phyloP scores from a whole-genome alignment of 2,329 filamentous ascomycete species.

The Sphaceloma murrayae region DNA sequence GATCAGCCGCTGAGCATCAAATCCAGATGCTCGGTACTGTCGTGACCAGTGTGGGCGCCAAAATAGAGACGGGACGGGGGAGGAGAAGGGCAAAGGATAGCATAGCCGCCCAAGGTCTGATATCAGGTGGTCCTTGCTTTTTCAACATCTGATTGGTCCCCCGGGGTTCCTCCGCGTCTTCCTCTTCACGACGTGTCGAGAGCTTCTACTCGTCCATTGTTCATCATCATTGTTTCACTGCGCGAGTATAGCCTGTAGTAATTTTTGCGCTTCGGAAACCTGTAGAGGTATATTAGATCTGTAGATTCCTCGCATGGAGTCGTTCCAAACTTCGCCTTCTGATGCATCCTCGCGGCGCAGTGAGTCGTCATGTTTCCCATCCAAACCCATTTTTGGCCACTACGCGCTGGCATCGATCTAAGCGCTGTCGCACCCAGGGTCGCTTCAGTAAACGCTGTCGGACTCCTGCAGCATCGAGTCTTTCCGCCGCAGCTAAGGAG shows the following conservation, averaged over 20 bases:
- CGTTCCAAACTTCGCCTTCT: neutral
- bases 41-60: constrained; percentile 3
- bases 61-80: constrained; percentile 12
- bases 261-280: neutral
- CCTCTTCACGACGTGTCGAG: neutral
- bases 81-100: neutral
- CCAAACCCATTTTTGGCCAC: neutral
- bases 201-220: constrained; percentile 3
- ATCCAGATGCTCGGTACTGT: neutral
- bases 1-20: constrained; percentile 8
- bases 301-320: neutral
- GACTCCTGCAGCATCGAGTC: neutral
- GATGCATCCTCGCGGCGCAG: constrained; percentile 7
- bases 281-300: neutral
- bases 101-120: constrained; percentile 11
- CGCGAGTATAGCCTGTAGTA: too few species aligned
- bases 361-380: constrained; percentile 3
- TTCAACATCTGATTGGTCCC: constrained; percentile 7
- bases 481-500: neutral
- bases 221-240: too few species aligned
- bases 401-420: constrained; percentile 8
- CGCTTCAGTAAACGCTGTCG: constrained; percentile 7
- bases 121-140: neutral
- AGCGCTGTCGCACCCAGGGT: constrained; percentile 2
- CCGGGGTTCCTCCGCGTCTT: neutral